Percentiles rank a stretch among this genome's conserved stretches.
Evolutionary conservation across 176 grass and related monocot species (phyloP).

Genomic region (Hsuehochloa calcarea): DNA sequence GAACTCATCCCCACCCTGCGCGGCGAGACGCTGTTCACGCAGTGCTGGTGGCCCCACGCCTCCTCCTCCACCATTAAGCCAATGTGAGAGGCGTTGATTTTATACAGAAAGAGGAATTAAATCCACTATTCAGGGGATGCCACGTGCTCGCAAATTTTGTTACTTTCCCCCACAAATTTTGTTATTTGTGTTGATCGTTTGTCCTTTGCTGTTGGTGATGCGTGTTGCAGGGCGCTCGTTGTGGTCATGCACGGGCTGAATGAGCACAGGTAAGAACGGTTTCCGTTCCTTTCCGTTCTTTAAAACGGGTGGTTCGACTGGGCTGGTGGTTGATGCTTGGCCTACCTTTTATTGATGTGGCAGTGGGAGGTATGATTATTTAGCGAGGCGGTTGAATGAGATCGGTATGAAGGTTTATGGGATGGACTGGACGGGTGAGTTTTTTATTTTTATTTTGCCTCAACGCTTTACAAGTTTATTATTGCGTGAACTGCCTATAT

Average conservation of each 20-base stretch:
- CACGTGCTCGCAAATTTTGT: neutral
- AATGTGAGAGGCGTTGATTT: constrained; percentile 14
- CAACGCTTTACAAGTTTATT: neutral
- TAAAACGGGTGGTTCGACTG: neutral
- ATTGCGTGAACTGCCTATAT: neutral
- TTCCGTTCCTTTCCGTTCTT: neutral
- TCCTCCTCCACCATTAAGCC: constrained; percentile 34
- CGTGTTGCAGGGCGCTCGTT: constrained; percentile 58
- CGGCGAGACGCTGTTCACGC: constrained; percentile 79
- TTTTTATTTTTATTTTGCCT: neutral
- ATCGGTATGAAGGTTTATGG: constrained; percentile 84
- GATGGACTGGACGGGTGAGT: constrained; percentile 96
- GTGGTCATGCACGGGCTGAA: constrained; percentile 90
- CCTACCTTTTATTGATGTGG: constrained; percentile 27
- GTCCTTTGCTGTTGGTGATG: constrained; percentile 20
- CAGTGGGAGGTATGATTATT: constrained; percentile 85
- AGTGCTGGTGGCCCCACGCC: constrained; percentile 63
- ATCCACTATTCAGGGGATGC: neutral
- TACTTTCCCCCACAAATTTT: neutral
- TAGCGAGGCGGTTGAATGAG: constrained; percentile 75
- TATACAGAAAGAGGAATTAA: constrained; percentile 3
- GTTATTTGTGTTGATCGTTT: neutral
- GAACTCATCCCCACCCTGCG: constrained; percentile 58
- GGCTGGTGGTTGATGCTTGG: constrained; percentile 14
- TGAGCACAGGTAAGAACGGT: constrained; percentile 71